Conservation (phyloP, 1,139 yeast genomes). For the Blastobotrys illinoisensis region DNA sequence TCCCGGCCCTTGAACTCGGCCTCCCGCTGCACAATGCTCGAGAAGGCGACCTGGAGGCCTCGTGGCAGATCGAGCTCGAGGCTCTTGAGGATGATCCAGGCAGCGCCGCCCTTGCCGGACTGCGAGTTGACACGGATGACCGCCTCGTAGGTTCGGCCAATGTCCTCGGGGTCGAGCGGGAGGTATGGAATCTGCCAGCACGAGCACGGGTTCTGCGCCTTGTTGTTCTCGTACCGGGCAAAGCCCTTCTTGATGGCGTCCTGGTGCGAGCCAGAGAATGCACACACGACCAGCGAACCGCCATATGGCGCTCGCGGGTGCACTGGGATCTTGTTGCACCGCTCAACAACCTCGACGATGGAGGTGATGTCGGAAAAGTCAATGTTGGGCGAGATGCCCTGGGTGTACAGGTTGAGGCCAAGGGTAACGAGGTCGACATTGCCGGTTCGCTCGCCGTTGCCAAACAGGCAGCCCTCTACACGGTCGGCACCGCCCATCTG, state of each 20-base stretch:
- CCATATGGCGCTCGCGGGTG: slow-evolving; percentile 95
- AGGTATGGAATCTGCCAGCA: slow-evolving; percentile 87
- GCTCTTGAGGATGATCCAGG: slow-evolving; percentile 88
- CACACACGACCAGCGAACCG: slow-evolving; percentile 93
- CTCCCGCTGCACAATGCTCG: slow-evolving; percentile 70
- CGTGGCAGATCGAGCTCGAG: slow-evolving; percentile 91
- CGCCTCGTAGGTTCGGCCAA: slow-evolving; percentile 96
- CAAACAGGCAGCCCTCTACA: slow-evolving; percentile 95
- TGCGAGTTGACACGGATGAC: slow-evolving; percentile 97
- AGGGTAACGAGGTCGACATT: slow-evolving; percentile 92
- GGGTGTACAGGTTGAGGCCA: slow-evolving; percentile 89
- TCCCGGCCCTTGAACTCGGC: slow-evolving; percentile 88
- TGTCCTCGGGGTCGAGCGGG: slow-evolving; percentile 93
- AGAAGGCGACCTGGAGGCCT: slow-evolving; percentile 83
- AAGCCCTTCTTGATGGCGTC: slow-evolving; percentile 98
- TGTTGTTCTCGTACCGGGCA: slow-evolving; percentile 48
- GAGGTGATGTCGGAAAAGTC: slow-evolving; percentile 83
- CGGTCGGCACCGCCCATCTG: slow-evolving; percentile 95
- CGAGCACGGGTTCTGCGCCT: slow-evolving; percentile 37
- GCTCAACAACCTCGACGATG: slow-evolving; percentile 81
- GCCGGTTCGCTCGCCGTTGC: slow-evolving; percentile 98
- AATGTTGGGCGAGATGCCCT: slow-evolving; percentile 79
- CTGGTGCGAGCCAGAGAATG: slow-evolving; percentile 95
- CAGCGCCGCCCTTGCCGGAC: slow-evolving; percentile 98
- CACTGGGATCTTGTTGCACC: slow-evolving; percentile 91